phyloP scores from a whole-genome alignment of 2,329 filamentous ascomycete genomes.

The Ceratocystis cubensis region DNA sequence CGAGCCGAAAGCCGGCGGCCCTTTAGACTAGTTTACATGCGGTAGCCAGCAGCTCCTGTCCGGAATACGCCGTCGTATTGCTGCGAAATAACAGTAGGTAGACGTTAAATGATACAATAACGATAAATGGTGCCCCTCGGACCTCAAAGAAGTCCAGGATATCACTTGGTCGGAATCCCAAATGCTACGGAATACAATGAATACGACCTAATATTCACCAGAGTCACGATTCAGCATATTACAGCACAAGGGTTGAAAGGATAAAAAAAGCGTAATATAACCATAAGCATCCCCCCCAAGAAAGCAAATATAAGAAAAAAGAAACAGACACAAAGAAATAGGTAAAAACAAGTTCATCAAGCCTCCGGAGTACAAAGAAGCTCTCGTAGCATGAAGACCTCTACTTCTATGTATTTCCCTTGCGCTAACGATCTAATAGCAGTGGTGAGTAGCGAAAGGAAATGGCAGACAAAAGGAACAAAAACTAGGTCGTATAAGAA shows the following conservation, averaged over 20 bases:
- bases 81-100: too few species aligned
- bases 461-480: conserved; percentile 7
- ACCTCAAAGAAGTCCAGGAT: too few species aligned
- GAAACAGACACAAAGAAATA: background rate
- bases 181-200: too few species aligned
- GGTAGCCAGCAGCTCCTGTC: too few species aligned
- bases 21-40: background rate
- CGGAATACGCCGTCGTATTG: too few species aligned
- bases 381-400: background rate
- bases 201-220: too few species aligned
- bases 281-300: background rate
- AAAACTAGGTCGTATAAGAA: conserved; percentile 1
- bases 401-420: background rate
- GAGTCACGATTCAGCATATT: too few species aligned
- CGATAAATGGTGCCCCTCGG: too few species aligned
- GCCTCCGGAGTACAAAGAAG: background rate
- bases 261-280: background rate
- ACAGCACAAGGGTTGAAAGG: too few species aligned
- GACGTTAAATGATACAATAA: too few species aligned
- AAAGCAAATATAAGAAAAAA: background rate
- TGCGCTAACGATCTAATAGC: conserved; percentile 1
- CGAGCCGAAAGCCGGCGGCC: background rate
- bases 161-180: too few species aligned
- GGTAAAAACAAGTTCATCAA: background rate
- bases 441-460: background rate